Conservation (phyloP, 805 yeast species). For the Maudiozyma saulgeensis region DNA sequence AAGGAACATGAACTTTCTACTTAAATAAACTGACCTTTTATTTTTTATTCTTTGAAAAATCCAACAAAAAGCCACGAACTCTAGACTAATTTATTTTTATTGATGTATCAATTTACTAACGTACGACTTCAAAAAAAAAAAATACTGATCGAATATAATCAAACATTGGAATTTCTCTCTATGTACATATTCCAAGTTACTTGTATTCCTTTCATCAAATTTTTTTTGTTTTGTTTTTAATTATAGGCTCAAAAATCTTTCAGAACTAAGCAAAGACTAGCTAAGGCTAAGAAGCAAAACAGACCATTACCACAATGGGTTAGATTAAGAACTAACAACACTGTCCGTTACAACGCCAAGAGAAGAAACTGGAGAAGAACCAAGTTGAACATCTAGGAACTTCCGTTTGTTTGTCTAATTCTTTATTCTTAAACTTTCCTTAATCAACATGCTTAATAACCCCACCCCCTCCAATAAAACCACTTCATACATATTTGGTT, state of each 20-base stretch:
- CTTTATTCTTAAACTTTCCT: not conserved
- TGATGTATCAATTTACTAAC: too few relatives aligned
- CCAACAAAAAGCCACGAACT: too few relatives aligned
- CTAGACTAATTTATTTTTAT: too few relatives aligned
- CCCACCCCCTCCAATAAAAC: too few relatives aligned
- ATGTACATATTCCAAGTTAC: too few relatives aligned
- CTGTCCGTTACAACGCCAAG: slow-evolving; percentile 97
- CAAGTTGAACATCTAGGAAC: slow-evolving; percentile 83
- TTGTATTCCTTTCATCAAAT: not conserved
- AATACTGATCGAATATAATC: too few relatives aligned
- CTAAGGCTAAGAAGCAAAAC: slow-evolving; percentile 98
- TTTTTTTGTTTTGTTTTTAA: not conserved
- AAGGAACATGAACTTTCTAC: too few relatives aligned
- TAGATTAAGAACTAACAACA: slow-evolving; percentile 97
- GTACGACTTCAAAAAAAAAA: too few relatives aligned
- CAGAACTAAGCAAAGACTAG: slow-evolving; percentile 96
- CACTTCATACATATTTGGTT: too few relatives aligned
- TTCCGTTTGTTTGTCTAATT: not conserved
- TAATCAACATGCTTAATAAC: not conserved
- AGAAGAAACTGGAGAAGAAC: slow-evolving; percentile 99
- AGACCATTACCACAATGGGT: slow-evolving; percentile 99
- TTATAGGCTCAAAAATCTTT: slow-evolving; percentile 83
- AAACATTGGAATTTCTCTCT: too few relatives aligned
- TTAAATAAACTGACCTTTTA: too few relatives aligned
- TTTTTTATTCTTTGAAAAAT: too few relatives aligned